Conservation (phyloP, 2,329 filamentous ascomycete genomes). For the Lecanoromycetidae sp. region DNA sequence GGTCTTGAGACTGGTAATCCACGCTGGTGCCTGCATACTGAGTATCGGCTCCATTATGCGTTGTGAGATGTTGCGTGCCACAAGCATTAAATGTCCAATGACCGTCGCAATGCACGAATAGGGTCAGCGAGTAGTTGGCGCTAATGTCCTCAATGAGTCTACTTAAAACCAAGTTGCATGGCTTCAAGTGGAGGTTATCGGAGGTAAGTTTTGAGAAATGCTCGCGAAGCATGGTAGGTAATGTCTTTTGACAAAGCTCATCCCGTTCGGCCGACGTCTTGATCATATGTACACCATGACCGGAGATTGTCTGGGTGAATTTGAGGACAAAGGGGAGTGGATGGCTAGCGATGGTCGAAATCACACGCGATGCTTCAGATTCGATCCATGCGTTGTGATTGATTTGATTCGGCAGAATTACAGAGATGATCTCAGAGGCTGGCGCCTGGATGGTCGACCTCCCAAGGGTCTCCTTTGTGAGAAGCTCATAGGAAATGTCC, state of each 20-base stretch:
- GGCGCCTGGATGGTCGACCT: neutral
- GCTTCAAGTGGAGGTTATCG: neutral
- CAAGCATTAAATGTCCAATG: neutral
- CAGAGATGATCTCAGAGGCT: neutral
- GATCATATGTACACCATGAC: neutral
- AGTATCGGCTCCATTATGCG: too few relatives aligned
- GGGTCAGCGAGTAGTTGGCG: neutral
- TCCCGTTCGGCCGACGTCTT: neutral
- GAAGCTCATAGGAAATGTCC: neutral
- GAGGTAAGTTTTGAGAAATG: neutral
- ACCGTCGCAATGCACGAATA: conserved; percentile 4
- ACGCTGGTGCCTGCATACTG: neutral
- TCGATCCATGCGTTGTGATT: neutral
- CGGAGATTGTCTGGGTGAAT: neutral
- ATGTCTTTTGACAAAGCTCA: neutral
- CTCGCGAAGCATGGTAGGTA: neutral
- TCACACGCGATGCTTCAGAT: neutral
- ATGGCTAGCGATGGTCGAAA: neutral
- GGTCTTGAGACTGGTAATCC: neutral
- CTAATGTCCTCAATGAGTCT: neutral
- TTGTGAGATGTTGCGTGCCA: neutral
- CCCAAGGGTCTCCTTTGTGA: neutral
- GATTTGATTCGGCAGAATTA: neutral
- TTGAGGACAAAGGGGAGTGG: neutral
- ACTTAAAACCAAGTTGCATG: neutral